Conservation (phyloP, 129 eudicot genomes). For the sunflower (Helianthus annuus) region HanXRQr2.0-SUNRISE NC_035437.2:6650122-6650621, state of each 20-base stretch:
- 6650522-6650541: constrained; percentile 44
- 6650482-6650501: constrained; percentile 43
- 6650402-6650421: constrained; percentile 50
- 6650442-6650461: constrained; percentile 22
- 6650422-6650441: constrained; percentile 46
- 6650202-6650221: constrained; percentile 50
- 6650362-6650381: constrained; percentile 59
- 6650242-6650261: constrained; percentile 28
- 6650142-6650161: constrained; percentile 26
- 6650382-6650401: constrained; percentile 49
- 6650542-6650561: constrained; percentile 34
- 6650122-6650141: constrained; percentile 41
- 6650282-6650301: constrained; percentile 38
- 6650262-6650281: constrained; percentile 55
- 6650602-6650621: constrained; percentile 26
- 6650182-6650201: constrained; percentile 49
- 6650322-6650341: constrained; percentile 44
- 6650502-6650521: constrained; percentile 38
- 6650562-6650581: constrained; percentile 41
- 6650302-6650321: constrained; percentile 53
- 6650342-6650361: constrained; percentile 43
- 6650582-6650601: constrained; percentile 29
- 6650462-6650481: constrained; percentile 59
- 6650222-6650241: constrained; percentile 61
- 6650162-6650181: constrained; percentile 31